Base-by-base conservation (phyloP, 257 asterid genomes). In the Paraleonurus japonicus region DNA sequence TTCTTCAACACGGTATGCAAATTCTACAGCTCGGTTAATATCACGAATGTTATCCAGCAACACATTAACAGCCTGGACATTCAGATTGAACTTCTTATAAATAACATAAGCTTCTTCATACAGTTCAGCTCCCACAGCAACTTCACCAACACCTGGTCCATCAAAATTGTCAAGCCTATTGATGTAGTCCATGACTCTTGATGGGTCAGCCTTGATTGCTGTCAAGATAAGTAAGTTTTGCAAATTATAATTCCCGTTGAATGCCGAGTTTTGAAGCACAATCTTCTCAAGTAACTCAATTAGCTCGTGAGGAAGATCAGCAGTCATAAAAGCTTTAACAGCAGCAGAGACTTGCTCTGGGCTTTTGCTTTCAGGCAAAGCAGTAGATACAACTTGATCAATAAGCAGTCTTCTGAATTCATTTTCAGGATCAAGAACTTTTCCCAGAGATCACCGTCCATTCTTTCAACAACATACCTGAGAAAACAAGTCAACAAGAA, bases 301-400 rank as follows among this genome's bases (percentile, higher is more conserved):
- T 26, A 95, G 83, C 73, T 95, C 99, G 67, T 95, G 99, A 28
- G 99, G 99, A 67, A 95, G 99, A 77, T 95, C 99, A 65, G 99
- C 99, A 13, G 98, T 90, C 98, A 95, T 95, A 81, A 95, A 95
- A 17, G 99, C 98, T 79, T 95, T 95, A 61, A 95, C 99, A 78
- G 99, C 98, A 12, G 99, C 99, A 75, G 99, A 95, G 67, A 95
- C 99, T 85, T 95, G 98, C 78, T 95, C 99, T 4, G 99, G 99
- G 74, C 98, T 92, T 89, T 95, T 95, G 97, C 99, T 95, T 78
- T 95, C 99, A 50, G 99, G 98, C 83, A 95, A 81, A 70, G 99
- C 99, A 85, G 99, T 95, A 64, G 99, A 95, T 53, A 95, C 99
- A 81, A 95, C 99, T 87, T 95, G 99, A 85, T 95, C 99, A 63